phyloP scores from a whole-genome alignment of 83 land plant genomes.

The Larix sibirica region DNA sequence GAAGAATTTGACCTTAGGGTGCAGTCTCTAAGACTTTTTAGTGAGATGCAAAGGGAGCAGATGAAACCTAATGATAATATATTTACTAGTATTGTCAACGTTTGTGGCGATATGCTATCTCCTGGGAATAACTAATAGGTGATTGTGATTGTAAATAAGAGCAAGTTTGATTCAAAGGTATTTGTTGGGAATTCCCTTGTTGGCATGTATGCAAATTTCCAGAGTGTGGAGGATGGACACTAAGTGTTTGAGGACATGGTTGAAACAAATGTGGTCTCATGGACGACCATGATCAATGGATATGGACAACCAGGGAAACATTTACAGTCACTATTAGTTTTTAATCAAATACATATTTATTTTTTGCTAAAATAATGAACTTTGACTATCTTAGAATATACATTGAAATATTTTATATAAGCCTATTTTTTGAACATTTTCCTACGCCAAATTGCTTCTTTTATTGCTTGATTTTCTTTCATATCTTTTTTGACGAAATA shows the following conservation, averaged over 20 bases:
- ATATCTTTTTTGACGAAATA: too few species aligned
- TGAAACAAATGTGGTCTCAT: constrained; percentile 5
- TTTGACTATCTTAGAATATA: too few species aligned
- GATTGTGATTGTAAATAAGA: not conserved
- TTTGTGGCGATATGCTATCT: not conserved
- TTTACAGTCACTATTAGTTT: constrained; percentile 17
- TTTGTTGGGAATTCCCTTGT: not conserved
- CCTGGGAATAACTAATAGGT: not conserved
- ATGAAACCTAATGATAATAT: constrained; percentile 5
- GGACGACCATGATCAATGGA: constrained; percentile 31
- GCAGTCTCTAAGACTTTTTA: not conserved
- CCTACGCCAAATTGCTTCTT: too few species aligned
- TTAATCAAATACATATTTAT: constrained; percentile 4
- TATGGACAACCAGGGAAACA: constrained; percentile 18
- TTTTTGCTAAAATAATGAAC: too few species aligned
- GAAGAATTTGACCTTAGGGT: constrained; percentile 21
- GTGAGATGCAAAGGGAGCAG: constrained; percentile 8
- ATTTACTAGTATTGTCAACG: not conserved
- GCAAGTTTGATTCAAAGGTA: not conserved
- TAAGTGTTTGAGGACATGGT: not conserved
- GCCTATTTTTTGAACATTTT: too few species aligned
- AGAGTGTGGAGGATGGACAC: not conserved
- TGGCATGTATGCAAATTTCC: not conserved
- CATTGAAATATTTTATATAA: too few species aligned
- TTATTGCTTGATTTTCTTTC: too few species aligned